Evolutionary conservation across 2,329 filamentous ascomycete species (phyloP).

Genomic region (Lachnellula occidentalis): DNA sequence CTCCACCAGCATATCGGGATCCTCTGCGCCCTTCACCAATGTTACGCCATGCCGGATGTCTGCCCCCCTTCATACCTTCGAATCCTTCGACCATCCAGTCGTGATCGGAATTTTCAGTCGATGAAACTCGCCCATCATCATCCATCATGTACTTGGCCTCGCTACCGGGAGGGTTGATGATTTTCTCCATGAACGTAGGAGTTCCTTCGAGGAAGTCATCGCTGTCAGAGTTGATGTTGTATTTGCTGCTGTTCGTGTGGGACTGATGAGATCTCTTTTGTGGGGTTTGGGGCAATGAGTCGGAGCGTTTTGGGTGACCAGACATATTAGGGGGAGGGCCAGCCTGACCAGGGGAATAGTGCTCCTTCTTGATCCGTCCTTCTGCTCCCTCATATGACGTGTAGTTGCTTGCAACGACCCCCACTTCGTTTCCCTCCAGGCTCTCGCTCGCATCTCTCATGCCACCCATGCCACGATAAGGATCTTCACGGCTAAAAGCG

Average conservation of each 20-base stretch:
- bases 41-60: background rate
- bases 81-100: background rate
- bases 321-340: no score
- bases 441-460: no score
- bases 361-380: no score
- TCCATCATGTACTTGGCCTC: background rate
- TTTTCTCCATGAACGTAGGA: background rate
- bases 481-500: no score
- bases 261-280: background rate
- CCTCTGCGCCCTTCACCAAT: conserved; percentile 6
- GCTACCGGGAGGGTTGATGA: background rate
- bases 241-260: background rate
- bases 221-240: background rate
- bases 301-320: no score
- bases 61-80: background rate
- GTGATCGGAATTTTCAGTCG: background rate
- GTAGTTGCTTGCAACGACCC: no score
- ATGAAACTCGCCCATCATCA: background rate
- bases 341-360: no score
- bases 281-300: background rate
- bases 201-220: background rate
- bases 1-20: conserved; percentile 21
- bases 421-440: no score
- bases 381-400: no score
- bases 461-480: no score